These are phyloP conservation scores for Hansenula lynferdii DNA, from an alignment of 1,139 yeast genomes.

Conservation along the genomic window DNA sequence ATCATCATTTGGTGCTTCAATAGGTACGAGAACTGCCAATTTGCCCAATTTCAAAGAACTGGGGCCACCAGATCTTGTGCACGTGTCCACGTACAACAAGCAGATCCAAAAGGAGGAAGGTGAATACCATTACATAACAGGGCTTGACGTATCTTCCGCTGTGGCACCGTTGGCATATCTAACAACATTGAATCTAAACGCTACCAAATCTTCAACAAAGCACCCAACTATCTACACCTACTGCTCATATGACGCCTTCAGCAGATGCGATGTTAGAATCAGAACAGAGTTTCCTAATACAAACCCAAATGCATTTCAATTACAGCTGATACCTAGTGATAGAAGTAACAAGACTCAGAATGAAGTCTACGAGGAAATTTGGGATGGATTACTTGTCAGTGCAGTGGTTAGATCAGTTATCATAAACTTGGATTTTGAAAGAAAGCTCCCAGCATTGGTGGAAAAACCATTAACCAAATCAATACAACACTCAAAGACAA, in stretches of 20 bases:
- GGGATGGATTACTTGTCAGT: constrained; percentile 82
- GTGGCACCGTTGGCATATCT: constrained; percentile 68
- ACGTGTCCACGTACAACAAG: constrained; percentile 43
- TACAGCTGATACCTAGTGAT: constrained; percentile 33
- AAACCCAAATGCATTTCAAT: constrained; percentile 7
- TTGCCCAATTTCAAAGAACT: constrained; percentile 38
- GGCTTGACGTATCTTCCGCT: constrained; percentile 55
- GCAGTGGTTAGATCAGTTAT: constrained; percentile 68
- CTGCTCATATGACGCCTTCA: constrained; percentile 62
- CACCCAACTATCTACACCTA: constrained; percentile 55
- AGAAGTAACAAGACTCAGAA: constrained; percentile 20
- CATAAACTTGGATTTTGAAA: constrained; percentile 60
- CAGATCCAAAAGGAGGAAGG: constrained; percentile 36
- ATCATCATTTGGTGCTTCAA: constrained; percentile 36
- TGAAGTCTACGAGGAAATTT: constrained; percentile 35
- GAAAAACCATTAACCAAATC: constrained; percentile 41
- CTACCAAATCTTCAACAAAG: constrained; percentile 8
- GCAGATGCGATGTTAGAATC: constrained; percentile 66
- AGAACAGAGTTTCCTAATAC: constrained; percentile 55
- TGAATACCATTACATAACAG: constrained; percentile 43
- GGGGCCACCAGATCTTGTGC: constrained; percentile 93
- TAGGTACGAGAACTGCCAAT: constrained; percentile 35
- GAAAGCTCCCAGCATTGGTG: constrained; percentile 52
- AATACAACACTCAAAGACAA: constrained; percentile 43
- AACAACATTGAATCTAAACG: constrained; percentile 59